phyloP scores from a whole-genome alignment of 768 basidiomycete species.

The Epithele typhae region DNA sequence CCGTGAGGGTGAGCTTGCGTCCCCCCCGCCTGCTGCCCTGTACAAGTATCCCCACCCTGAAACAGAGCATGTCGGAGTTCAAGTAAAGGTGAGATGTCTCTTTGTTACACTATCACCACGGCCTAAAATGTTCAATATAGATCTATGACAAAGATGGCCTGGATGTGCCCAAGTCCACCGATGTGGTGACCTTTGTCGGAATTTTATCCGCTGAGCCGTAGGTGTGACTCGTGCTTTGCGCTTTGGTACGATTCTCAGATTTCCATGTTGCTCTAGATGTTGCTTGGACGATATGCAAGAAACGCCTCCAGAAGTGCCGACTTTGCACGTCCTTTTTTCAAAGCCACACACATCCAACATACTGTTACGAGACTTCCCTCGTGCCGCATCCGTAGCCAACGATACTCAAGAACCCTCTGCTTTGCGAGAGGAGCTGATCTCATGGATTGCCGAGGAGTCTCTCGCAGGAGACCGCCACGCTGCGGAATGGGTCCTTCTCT shows the following conservation, averaged over 20 bases:
- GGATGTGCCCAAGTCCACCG: constrained; percentile 53
- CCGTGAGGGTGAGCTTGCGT: too few species aligned
- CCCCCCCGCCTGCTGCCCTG: too few species aligned
- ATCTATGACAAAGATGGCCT: constrained; percentile 49
- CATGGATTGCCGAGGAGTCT: constrained; percentile 70
- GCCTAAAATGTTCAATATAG: constrained; percentile 34
- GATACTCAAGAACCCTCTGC: constrained; percentile 11
- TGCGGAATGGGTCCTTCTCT: constrained; percentile 73
- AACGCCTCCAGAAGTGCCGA: constrained; percentile 44
- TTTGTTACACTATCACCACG: background rate
- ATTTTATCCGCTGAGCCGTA: constrained; percentile 66
- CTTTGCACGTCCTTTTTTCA: constrained; percentile 65
- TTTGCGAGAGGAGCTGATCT: constrained; percentile 53
- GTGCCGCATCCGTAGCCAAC: constrained; percentile 3
- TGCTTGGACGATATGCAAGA: constrained; percentile 34
- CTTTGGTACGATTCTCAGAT: too few species aligned
- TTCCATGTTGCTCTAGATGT: background rate
- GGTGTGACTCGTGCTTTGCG: constrained; percentile 21
- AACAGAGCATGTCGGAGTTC: constrained; percentile 58
- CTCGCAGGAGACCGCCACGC: constrained; percentile 64
- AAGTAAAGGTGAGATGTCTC: constrained; percentile 52
- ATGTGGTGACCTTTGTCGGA: constrained; percentile 67
- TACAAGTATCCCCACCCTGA: constrained; percentile 65
- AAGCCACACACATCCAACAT: constrained; percentile 37
- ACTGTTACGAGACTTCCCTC: constrained; percentile 36